Evolutionary conservation across 2,329 filamentous ascomycete genomes (phyloP).

Genomic region (Trichoderma semiorbis): DNA sequence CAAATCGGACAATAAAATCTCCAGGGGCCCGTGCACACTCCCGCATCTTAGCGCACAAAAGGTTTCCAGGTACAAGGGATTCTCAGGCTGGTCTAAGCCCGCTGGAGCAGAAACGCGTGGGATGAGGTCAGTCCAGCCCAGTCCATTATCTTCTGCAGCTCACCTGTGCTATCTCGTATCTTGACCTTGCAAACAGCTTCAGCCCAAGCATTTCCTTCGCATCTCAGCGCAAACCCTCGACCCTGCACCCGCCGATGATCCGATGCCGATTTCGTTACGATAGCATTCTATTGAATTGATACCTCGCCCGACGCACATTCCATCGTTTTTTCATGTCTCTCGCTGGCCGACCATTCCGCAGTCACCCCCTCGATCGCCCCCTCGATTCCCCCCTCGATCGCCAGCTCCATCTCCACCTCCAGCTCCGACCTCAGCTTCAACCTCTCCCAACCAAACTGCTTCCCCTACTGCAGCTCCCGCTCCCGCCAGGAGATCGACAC

Average conservation of each 20-base stretch:
- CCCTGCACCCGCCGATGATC: not conserved
- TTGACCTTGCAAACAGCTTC: not conserved
- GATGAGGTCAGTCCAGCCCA: constrained; percentile 15
- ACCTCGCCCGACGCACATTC: not conserved
- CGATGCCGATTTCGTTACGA: not conserved
- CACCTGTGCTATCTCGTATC: not conserved
- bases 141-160: not conserved
- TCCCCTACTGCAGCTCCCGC: not conserved
- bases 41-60: constrained; percentile 17
- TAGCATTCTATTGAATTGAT: not conserved
- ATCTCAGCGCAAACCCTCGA: not conserved
- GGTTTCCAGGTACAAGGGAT: constrained; percentile 17
- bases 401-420: not conserved
- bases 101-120: constrained; percentile 13
- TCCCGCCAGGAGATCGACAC: constrained; percentile 27
- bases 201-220: not conserved
- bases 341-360: constrained; percentile 19
- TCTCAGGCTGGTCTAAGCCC: constrained; percentile 13
- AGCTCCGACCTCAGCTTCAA: not conserved
- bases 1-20: constrained; percentile 9
- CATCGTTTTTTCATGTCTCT: constrained; percentile 17
- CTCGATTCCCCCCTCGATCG: not conserved
- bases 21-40: constrained; percentile 11
- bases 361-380: constrained; percentile 2
- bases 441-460: not conserved